Conservation (phyloP, 768 basidiomycete genomes). For the Trametes cinnabarina region DNA sequence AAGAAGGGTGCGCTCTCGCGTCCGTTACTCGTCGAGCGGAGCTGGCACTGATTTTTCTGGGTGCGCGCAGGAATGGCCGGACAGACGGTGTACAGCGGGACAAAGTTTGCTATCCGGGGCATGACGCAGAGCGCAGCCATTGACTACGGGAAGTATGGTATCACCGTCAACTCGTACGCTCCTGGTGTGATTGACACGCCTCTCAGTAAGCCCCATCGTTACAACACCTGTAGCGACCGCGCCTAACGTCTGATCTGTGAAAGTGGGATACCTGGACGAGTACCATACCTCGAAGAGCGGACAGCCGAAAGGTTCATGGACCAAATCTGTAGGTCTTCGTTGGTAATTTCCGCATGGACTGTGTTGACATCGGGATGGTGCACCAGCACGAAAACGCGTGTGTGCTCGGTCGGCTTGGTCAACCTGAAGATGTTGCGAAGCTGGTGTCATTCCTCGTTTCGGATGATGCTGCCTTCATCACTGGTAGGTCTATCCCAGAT, state of each 20-base stretch:
- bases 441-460: slow-evolving; percentile 33
- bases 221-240: no score
- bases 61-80: not conserved
- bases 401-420: slow-evolving; percentile 25
- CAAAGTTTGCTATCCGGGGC: slow-evolving; percentile 32
- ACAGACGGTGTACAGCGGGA: slow-evolving; percentile 26
- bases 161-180: slow-evolving; percentile 32
- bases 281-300: slow-evolving; percentile 15
- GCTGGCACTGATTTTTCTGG: no score
- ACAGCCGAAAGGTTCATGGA: slow-evolving; percentile 12
- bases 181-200: slow-evolving; percentile 27
- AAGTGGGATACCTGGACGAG: slow-evolving; percentile 16
- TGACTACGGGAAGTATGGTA: slow-evolving; percentile 26
- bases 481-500: slow-evolving; percentile 23
- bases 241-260: not conserved
- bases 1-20: slow-evolving; percentile 26
- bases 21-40: no score
- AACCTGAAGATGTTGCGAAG: slow-evolving; percentile 33
- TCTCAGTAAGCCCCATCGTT: slow-evolving; percentile 22
- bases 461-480: slow-evolving; percentile 29
- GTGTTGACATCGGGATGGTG: not conserved
- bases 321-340: not conserved
- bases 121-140: slow-evolving; percentile 30
- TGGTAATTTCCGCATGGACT: no score
- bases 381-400: slow-evolving; percentile 13